Evolutionary conservation across 257 asterid species (phyloP).

Genomic region (Solanum virginianum): DNA sequence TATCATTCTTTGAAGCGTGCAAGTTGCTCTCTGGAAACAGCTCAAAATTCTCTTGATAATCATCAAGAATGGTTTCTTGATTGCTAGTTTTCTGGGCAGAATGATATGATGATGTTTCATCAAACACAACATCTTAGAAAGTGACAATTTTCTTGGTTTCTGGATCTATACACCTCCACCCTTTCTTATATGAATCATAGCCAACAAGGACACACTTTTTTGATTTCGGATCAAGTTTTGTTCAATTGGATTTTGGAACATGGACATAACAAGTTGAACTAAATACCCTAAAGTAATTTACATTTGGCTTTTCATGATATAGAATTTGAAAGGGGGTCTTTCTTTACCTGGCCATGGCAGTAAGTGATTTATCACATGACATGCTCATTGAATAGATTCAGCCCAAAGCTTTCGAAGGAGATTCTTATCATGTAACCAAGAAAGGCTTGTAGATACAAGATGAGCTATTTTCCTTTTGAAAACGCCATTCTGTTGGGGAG

Average conservation of each 20-base stretch:
- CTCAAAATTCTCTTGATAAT: not conserved
- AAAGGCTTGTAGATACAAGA: not conserved
- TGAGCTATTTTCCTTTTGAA: not conserved
- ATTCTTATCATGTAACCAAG: not conserved
- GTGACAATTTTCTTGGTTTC: not conserved
- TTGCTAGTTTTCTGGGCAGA: not conserved
- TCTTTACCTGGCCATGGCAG: conserved; percentile 8
- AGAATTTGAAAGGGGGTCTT: not conserved
- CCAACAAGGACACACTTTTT: no score
- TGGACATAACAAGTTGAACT: no score
- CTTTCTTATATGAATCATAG: no score
- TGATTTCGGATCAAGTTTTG: no score
- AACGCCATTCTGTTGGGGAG: not conserved
- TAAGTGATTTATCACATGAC: not conserved
- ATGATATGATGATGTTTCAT: not conserved
- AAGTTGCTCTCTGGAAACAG: not conserved
- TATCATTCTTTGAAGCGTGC: not conserved
- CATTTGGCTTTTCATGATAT: not conserved
- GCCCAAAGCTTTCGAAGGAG: conserved; percentile 5
- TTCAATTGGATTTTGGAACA: no score
- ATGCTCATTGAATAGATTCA: not conserved
- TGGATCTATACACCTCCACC: conserved; percentile 3
- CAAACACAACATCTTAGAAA: not conserved
- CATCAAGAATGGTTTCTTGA: not conserved
- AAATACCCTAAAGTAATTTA: conserved; percentile 4